Evolutionary conservation across 805 yeast genomes (phyloP), one percentile per base, ranked within the genome.

Genomic region (Yarrowia deformans): DNA sequence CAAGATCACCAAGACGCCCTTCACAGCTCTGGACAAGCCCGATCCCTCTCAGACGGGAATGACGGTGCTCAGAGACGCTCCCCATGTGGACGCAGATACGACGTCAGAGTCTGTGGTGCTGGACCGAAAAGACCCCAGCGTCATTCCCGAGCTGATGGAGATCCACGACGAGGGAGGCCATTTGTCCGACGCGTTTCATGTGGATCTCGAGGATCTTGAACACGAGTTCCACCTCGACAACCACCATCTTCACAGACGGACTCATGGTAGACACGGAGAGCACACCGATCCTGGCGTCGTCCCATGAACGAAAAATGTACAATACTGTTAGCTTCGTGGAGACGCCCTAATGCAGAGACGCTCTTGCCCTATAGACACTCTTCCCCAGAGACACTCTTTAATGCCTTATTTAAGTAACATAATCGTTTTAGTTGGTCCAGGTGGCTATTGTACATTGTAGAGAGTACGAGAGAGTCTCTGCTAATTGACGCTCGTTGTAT

Each of bases 21-120:
- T 80, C 73, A 80, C 80, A 6, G 81, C 81, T 12, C 69, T 80
- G 35, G 78, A 78, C 58, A 74, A 66, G 58, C 79, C 78, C 14
- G 34, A 56, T 14, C 49, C 48, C 6, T 5, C 12, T 0, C 49
- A 56, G 39, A 56, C 64, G 0, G 64, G 64, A 2, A 43, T 56
- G 48, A 8, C 18, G 3, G 40, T 56, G n/a, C 64, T 56, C n/a
- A 10, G 49, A 43, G 49, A 56, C 14, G 64, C 12, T 3, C 49
- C 64, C 9, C 64, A 56, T 16, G 4, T 19, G n/a, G 49, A 56
- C n/a, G 64, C 49, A 10, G 64, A 56, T 32, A 32, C 49, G 2
- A 32, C 1, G 6, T 56, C 64, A 7, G 64, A 56, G 64, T 56
- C 64, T 18, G 49, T 56, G 19, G 49, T 56, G 39, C 29, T 56